Conservation (phyloP, 352 stramenopile species). For the Phytophthora pluvialis region DNA sequence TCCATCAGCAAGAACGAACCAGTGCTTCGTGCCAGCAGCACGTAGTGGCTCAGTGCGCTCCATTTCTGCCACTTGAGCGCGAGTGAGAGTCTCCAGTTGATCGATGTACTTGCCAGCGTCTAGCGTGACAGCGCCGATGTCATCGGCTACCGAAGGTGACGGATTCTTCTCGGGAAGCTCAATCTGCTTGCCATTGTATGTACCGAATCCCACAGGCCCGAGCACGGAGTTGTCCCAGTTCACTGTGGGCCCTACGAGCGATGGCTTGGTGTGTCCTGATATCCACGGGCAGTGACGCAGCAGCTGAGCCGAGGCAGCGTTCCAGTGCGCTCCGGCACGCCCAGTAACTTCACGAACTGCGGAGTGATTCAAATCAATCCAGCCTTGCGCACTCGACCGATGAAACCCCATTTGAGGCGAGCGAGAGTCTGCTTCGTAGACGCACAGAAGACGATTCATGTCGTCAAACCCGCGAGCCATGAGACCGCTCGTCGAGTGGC, state of each 20-base stretch:
- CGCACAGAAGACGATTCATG: conserved; percentile 66
- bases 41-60: conserved; percentile 21
- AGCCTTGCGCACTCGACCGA: conserved; percentile 22
- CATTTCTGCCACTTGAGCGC: conserved; percentile 46
- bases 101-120: conserved; percentile 52
- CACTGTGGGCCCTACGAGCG: conserved; percentile 42
- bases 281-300: conserved; percentile 66
- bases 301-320: conserved; percentile 57
- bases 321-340: conserved; percentile 57
- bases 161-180: conserved; percentile 33
- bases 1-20: conserved; percentile 45
- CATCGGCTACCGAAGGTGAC: conserved; percentile 17
- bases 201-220: conserved; percentile 51
- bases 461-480: conserved; percentile 80
- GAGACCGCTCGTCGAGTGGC: conserved; percentile 59
- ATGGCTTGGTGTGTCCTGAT: conserved; percentile 39
- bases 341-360: conserved; percentile 40
- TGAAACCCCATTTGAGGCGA: conserved; percentile 26
- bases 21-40: conserved; percentile 43
- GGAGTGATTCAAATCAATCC: conserved; percentile 49
- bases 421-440: conserved; percentile 42
- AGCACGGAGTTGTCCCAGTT: conserved; percentile 53
- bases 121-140: conserved; percentile 58
- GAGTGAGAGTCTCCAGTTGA: conserved; percentile 47
- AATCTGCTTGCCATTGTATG: conserved; percentile 51